phyloP scores from a whole-genome alignment of 176 grass and related monocot species.

The Zea luxurians region DNA sequence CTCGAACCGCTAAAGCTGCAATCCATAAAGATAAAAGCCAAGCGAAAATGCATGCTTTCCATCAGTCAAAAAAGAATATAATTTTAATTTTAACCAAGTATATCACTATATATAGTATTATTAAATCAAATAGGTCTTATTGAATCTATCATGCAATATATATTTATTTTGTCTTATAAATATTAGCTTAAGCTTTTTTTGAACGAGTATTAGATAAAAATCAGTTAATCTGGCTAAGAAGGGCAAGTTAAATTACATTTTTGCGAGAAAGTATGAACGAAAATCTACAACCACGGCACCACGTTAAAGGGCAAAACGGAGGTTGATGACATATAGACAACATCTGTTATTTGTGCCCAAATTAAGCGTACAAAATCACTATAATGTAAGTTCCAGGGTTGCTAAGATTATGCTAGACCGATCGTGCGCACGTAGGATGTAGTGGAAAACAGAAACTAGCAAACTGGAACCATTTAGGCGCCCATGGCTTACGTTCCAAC shows the following conservation, averaged over 20 bases:
- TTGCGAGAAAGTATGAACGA: background rate
- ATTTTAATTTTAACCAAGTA: too few species aligned
- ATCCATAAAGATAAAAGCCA: too few species aligned
- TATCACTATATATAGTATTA: too few species aligned
- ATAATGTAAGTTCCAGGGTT: background rate
- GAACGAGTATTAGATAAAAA: too few species aligned
- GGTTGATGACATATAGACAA: background rate
- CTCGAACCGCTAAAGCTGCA: too few species aligned
- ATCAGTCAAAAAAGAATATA: too few species aligned
- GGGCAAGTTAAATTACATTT: background rate
- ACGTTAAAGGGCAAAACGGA: background rate
- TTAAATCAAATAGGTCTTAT: too few species aligned
- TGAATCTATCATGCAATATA: too few species aligned
- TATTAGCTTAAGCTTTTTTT: too few species aligned
- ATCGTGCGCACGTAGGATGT: background rate
- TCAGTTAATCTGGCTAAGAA: background rate
- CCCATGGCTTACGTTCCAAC: slow-evolving; percentile 20
- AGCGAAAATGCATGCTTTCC: too few species aligned
- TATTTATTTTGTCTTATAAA: too few species aligned
- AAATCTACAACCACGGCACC: background rate
- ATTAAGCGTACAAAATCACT: background rate
- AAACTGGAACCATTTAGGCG: background rate
- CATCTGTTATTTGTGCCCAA: background rate
- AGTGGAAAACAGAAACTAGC: background rate
- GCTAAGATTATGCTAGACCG: background rate